Conservation (phyloP, 2,329 filamentous ascomycete species). For the Ploettnerulaceae sp. region DNA sequence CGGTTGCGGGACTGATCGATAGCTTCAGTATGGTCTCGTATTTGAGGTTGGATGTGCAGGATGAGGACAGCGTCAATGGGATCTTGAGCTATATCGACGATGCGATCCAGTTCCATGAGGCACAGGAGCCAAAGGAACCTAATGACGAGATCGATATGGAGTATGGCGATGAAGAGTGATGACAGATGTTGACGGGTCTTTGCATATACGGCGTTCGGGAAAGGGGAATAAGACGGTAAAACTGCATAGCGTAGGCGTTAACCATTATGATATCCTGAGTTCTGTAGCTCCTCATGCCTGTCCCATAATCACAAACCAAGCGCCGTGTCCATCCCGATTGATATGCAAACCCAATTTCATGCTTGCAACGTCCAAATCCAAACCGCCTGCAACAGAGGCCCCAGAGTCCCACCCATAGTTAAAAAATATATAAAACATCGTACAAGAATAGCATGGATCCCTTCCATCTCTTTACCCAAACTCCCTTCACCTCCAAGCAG, state of each 20-base stretch:
- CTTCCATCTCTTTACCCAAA: conserved; percentile 4
- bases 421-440: no score
- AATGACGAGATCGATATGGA: conserved; percentile 54
- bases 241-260: conserved; percentile 28
- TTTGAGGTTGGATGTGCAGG: conserved; percentile 79
- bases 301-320: neutral
- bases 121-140: conserved; percentile 84
- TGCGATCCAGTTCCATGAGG: conserved; percentile 88
- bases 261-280: conserved; percentile 17
- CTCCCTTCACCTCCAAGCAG: conserved; percentile 20
- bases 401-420: no score
- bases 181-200: neutral
- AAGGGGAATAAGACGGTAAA: conserved; percentile 6
- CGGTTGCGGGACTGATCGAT: conserved; percentile 87
- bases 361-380: neutral
- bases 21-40: conserved; percentile 99
- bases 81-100: conserved; percentile 92
- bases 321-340: neutral
- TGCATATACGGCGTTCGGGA: conserved; percentile 4
- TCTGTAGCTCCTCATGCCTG: neutral
- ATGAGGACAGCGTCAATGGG: conserved; percentile 83
- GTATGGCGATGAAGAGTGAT: conserved; percentile 35
- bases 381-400: no score
- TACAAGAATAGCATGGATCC: no score
- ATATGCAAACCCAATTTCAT: neutral